A percentile compares a stretch with the other conserved stretches of the same genome.
Evolutionary conservation across 768 basidiomycete species (phyloP).

Genomic region (Kwoniella europaea): DNA sequence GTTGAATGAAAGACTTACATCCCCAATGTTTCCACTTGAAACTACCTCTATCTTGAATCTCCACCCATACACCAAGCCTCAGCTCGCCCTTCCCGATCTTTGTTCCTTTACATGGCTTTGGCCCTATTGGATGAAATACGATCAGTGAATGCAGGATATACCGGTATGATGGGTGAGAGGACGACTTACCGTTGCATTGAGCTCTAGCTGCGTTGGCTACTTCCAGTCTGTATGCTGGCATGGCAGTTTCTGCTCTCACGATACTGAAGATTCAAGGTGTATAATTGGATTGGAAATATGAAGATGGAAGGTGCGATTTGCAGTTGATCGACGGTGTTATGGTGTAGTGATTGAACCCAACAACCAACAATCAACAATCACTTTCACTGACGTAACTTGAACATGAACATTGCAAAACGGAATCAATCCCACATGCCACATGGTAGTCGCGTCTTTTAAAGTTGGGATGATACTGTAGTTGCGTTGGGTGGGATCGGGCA

Average conservation of each 20-base stretch:
- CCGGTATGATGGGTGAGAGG: background rate
- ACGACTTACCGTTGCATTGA: constrained; percentile 41
- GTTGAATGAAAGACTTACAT: constrained; percentile 60
- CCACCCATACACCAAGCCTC: constrained; percentile 75
- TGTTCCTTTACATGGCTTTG: constrained; percentile 64
- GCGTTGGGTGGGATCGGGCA: background rate
- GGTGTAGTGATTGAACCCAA: background rate
- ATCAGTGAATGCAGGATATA: background rate
- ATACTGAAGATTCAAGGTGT: background rate
- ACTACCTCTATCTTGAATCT: constrained; percentile 70
- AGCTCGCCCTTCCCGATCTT: constrained; percentile 73
- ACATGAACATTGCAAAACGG: background rate
- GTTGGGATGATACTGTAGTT: background rate
- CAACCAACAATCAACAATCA: background rate
- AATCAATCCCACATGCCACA: background rate
- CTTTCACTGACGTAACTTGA: background rate
- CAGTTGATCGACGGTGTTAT: background rate
- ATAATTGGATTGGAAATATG: background rate
- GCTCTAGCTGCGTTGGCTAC: constrained; percentile 32
- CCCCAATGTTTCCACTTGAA: constrained; percentile 92
- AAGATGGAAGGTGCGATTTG: background rate
- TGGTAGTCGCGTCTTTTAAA: background rate
- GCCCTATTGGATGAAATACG: constrained; percentile 16
- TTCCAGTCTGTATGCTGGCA: constrained; percentile 47
- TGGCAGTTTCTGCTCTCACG: constrained; percentile 8